Conservation (phyloP, 2,329 filamentous ascomycete species). For the Talaromyces atroroseus region DNA sequence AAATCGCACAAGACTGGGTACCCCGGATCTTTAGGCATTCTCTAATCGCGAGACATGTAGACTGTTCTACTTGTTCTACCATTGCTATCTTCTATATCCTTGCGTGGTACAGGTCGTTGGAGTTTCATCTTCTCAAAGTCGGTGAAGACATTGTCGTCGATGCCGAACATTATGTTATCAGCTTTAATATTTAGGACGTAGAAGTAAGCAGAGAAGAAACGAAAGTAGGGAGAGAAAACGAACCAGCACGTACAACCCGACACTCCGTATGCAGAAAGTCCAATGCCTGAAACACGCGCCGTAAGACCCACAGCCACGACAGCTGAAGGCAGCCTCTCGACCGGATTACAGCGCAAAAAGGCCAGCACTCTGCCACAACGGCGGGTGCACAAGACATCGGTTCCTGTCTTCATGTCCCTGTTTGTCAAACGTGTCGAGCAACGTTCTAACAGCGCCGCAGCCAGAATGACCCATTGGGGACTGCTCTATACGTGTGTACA, state of each 20-base stretch:
- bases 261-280: constrained; percentile 46
- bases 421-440: constrained; percentile 9
- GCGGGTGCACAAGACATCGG: constrained; percentile 35
- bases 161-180: constrained; percentile 45
- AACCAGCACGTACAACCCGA: constrained; percentile 44
- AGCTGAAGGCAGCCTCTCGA: constrained; percentile 16
- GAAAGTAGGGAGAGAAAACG: neutral
- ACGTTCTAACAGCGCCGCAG: constrained; percentile 18
- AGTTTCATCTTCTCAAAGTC: constrained; percentile 40
- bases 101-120: constrained; percentile 37
- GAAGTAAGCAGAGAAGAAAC: too few species aligned
- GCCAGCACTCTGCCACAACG: constrained; percentile 41
- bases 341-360: constrained; percentile 38
- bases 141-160: constrained; percentile 36
- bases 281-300: constrained; percentile 39
- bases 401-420: constrained; percentile 16
- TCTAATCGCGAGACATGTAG: constrained; percentile 40
- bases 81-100: constrained; percentile 29
- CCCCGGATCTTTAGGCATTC: constrained; percentile 14
- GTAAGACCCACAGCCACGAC: constrained; percentile 34
- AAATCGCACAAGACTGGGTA: constrained; percentile 47
- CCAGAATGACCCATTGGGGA: constrained; percentile 25
- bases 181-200: constrained; percentile 39
- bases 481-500: constrained; percentile 38
- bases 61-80: constrained; percentile 36